Base-by-base conservation (phyloP, 495 filamentous ascomycete species). In the Daldinia grandis region DNA sequence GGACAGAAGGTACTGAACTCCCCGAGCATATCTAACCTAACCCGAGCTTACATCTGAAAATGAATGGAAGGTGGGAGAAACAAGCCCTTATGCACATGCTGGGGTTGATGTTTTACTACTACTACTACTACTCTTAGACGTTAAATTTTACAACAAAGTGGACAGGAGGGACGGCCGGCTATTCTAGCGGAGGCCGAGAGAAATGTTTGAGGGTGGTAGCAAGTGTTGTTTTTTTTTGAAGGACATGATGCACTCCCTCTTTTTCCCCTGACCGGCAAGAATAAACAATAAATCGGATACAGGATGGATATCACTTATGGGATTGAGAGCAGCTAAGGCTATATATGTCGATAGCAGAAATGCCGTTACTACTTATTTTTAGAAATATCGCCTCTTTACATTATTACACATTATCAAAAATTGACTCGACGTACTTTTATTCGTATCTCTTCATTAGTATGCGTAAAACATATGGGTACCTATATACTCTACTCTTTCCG, bases 1-100 rank as follows among this genome's bases (percentile, higher is more conserved):
- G 75, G 75, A 72, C 64, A 3, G 70, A 75, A 54, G 70, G 70
- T 30, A 35, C 9, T 9, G 66, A 72, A n/a, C 69, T 77, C n/a
- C 75, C 75, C 17, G 73, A 75, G 12, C 69, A 75, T 25, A 59
- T 44, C 15, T 30, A 28, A 12, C 27, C 42, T 27, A 31, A 5
- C 24, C 40, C 53, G 19, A 47, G n/a, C 25, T 28, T 17, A 5
- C 12, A 56, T 5, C 27, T 21, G 53, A 35, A 56, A 56, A 56
- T 7, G 8, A 56, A 38, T 25, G 28, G n/a, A 37, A 24, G 24
- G 7, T 5, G 31, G 27, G 24, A 14, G 15, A 65, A 73, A 64
- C 33, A 62, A 73, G n/a, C 25, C 21, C 56, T 60, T 53, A 54
- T 28, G 31, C 28, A 30, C 55, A 27, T 60, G 33, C 64, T 49